Base-by-base conservation (phyloP, 192 early-diverging fungal genomes). In the Linnemannia exigua region DNA sequence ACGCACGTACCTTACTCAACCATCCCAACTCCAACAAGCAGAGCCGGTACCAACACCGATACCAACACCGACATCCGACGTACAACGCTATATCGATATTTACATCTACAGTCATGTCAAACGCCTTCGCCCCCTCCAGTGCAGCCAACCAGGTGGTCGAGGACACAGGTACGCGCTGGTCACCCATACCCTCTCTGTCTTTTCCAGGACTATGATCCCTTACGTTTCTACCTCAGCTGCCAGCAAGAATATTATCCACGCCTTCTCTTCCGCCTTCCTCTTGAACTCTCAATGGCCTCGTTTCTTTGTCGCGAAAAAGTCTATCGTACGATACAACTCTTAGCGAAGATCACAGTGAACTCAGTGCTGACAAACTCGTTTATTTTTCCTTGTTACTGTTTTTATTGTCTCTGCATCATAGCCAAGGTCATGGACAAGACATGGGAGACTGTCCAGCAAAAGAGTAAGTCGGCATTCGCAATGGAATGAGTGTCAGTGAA, bases 401-500 rank as follows among this genome's bases (percentile, higher is more conserved):
- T 19, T 52, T 5, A 33, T 67, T 41, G 17, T 75, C 52, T 77
- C 44, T 31, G 36, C 50, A 41, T 15, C 67, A 79, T 81, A 90
- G 90, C 91, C 38, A 88, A 88, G 46, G 80, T 94, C 48, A 93
- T 95, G 93, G 95, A 95, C 72, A 90, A 91, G 70, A 89, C 91
- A 41, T 98, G 97, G 97, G 97, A 99, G 91, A 86, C 76, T 12
- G 95, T 97, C 41, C 98, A 99, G 87, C 94, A 95, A 88, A 99
- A 99, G 88, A 99, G 95, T 95, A 93, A 91, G 92, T 87, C 48
- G 25, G 11, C 67, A 35, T 48, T 48, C 16, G 6, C 2, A 8
- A n/a, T 54, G 48, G 33, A 58, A 5, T 5, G n/a, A 48, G 25
- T 17, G 28, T n/a, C 14, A 31, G 25, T 8, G 12, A 17, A 20